Base-by-base conservation (phyloP, 2,329 filamentous ascomycete species). In the Claviceps fusiformis region DNA sequence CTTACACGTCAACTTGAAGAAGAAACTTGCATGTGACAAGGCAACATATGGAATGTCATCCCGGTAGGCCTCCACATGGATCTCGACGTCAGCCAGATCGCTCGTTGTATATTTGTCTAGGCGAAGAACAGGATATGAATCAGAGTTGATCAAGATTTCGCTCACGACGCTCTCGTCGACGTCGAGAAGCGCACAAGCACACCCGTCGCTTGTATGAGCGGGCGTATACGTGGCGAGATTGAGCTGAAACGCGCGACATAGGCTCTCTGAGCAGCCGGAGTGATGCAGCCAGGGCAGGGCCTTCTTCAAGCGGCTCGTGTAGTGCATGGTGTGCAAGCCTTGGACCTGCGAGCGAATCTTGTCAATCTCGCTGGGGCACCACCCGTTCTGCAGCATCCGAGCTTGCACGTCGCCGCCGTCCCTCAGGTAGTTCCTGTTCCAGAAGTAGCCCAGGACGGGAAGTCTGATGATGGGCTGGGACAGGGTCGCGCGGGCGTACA, bases 301-400 rank as follows among this genome's bases (percentile, higher is more conserved):
- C 33, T 54, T 61, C 33, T 55, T 58, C 49, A 67, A 54, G 15
- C 60, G 58, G 44, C 60, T 61, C 37, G 58, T 59, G 52, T 59
- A 64, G 46, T 63, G 59, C 53, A 65, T 60, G 44, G 64, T 64
- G 2, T 58, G 50, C 13, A 64, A 45, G 2, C 60, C 61, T 13
- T 59, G 57, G 8, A 59, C 65, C 27, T 59, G 61, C 7, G 52
- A 57, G 17, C 59, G 59, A 11, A 62, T 62, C 59, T 62, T 65
- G 35, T 61, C 61, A 17, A 68, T 60, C 56, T 68, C 66, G 45
- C 67, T 68, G 1, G 57, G 60, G 52, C 67, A 70, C 67, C 67
- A 69, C 1, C 67, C 67, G 33, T 56, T 49, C 6, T 54, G 45
- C 19, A 63, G 55, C 66, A 70, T 68, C 27, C 57, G 58, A 9